phyloP scores from a whole-genome alignment of 768 basidiomycete species.

The Auricularia heimuer region DNA sequence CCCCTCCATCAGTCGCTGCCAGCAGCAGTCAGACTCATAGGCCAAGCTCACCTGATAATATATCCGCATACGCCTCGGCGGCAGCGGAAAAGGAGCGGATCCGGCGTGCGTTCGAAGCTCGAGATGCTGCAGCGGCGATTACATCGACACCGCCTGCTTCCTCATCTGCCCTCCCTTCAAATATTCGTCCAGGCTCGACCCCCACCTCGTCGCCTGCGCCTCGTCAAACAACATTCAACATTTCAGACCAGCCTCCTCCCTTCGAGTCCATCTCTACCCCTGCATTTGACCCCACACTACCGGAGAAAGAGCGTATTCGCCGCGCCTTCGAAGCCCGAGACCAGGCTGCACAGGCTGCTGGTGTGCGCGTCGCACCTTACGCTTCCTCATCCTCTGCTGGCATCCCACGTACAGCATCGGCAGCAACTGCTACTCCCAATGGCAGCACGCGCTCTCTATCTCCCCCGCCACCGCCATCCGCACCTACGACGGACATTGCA shows the following conservation, averaged over 20 bases:
- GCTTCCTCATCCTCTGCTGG: conserved; percentile 10
- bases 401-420: conserved; percentile 12
- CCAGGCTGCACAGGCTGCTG: conserved; percentile 18
- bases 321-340: conserved; percentile 11
- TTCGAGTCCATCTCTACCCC: neutral
- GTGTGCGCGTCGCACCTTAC: conserved; percentile 15
- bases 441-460: conserved; percentile 17
- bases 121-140: conserved; percentile 1
- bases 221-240: conserved; percentile 16
- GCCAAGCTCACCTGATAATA: neutral
- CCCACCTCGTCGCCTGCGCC: conserved; percentile 8
- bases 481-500: neutral
- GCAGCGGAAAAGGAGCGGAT: conserved; percentile 11
- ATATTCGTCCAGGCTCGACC: conserved; percentile 5
- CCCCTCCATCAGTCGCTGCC: neutral
- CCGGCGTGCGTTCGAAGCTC: conserved; percentile 10
- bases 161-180: too few relatives aligned
- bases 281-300: neutral
- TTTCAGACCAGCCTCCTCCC: too few relatives aligned
- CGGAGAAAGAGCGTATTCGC: conserved; percentile 13
- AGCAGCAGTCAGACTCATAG: neutral
- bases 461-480: neutral
- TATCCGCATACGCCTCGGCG: neutral
- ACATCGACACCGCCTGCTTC: too few relatives aligned
- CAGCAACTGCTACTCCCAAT: conserved; percentile 16